Evolutionary conservation across 345 rosid genomes (phyloP), one percentile per base, ranked within the genome.

Genomic region (Aquilaria yunnanensis): DNA sequence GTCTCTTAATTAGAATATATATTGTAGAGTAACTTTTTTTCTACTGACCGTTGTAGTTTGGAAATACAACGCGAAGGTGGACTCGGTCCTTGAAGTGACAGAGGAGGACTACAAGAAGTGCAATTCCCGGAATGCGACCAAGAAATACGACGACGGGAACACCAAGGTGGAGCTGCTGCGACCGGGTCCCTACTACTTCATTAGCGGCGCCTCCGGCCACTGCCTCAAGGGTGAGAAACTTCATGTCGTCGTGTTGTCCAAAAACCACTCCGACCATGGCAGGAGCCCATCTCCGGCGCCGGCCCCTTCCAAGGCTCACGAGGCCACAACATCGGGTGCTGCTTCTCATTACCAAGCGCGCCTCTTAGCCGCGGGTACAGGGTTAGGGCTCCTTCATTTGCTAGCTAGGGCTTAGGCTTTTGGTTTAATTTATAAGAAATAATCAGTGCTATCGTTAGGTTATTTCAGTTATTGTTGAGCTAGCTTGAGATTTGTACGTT

Each of bases 211-310:
- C 29, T 51, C 70, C 10, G 83, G 80, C 0, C 73, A 68, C 47
- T 83, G 90, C 56, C 65, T 48, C 57, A 81, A 79, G 4, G 88
- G 90, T 10, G 54, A 83, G 69, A 87, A 83, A 74, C 56, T 86
- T 0, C 32, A 54, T 5, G 63, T 87, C 1, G 78, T 77, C 41
- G 90, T 84, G 47, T 54, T 80, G 71, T 60, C 86, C 55, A 67
- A 70, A 63, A 59, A 55, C 55, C 9, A 16, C 32, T 23, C 64
- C 61, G 12, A n/a, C 54, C 2, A 6, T 48, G 12, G 14, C 7
- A 32, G 23, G 29, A 14, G 6, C 10, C 10, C 4, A 10, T 52
- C 56, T 52, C 56, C 56, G 12, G 56, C 56, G 56, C 56, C 56
- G 23, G 23, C 56, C 6, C 56, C 56, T 23, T 23, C 23, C 23